Conservation (phyloP, 306 rosid genomes). For the Cicer yamashitae region DNA sequence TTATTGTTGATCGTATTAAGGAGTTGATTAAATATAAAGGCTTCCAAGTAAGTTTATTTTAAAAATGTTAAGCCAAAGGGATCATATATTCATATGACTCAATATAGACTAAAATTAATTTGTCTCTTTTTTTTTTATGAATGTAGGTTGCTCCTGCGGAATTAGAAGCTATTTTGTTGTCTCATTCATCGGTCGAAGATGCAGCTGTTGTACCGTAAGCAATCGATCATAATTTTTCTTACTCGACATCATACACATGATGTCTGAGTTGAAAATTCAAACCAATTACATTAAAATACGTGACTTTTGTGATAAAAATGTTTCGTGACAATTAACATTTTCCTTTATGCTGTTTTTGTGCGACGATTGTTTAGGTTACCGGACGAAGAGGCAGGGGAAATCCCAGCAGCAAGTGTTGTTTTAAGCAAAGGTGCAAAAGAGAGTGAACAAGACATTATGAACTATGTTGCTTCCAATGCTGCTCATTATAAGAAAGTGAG, state of each 20-base stretch:
- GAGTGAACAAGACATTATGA: constrained; percentile 74
- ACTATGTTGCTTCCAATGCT: constrained; percentile 72
- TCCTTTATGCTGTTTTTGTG: background rate
- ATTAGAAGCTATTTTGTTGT: constrained; percentile 82
- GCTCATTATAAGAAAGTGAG: constrained; percentile 87
- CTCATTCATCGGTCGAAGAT: constrained; percentile 83
- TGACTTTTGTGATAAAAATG: too few relatives aligned
- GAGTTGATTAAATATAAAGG: constrained; percentile 62
- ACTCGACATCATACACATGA: too few relatives aligned
- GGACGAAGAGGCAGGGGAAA: constrained; percentile 95
- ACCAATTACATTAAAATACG: too few relatives aligned
- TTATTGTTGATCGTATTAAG: constrained; percentile 64
- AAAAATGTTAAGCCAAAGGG: background rate
- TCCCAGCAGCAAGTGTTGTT: constrained; percentile 86
- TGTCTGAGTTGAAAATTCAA: too few relatives aligned
- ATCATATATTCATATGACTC: background rate
- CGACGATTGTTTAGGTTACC: constrained; percentile 59
- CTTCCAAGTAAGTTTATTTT: constrained; percentile 52
- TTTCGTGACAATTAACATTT: background rate
- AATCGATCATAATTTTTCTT: background rate
- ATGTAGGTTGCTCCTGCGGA: constrained; percentile 95
- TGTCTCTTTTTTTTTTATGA: constrained; percentile 8
- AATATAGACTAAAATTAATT: constrained; percentile 12
- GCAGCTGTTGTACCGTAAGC: constrained; percentile 95
- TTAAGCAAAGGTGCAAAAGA: constrained; percentile 62